Evolutionary conservation across 2,329 filamentous ascomycete genomes (phyloP).

Genomic region (Knoxdaviesia proteae): DNA sequence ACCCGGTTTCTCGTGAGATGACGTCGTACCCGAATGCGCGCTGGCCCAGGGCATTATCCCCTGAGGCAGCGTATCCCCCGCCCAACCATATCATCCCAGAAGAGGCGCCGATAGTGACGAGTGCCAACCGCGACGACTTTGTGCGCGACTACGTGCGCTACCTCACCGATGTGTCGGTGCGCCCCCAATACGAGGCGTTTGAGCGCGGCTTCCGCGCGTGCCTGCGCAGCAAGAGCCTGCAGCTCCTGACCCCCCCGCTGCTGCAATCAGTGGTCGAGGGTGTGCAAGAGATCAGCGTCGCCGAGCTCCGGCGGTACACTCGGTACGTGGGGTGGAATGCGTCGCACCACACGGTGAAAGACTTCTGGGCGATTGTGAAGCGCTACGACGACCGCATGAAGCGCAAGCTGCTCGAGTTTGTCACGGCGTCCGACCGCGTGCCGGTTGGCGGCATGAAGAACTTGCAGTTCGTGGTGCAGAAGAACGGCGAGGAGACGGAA

Average conservation of each 20-base stretch:
- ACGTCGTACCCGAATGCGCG: conserved; percentile 9
- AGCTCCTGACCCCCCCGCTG: conserved; percentile 47
- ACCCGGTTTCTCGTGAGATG: conserved; percentile 37
- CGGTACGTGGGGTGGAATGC: conserved; percentile 68
- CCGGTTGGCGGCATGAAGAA: conserved; percentile 71
- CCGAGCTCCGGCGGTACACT: conserved; percentile 47
- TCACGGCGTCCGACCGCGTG: conserved; percentile 78
- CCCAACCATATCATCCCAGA: conserved; percentile 6
- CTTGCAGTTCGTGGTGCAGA: conserved; percentile 66
- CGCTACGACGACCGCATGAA: conserved; percentile 47
- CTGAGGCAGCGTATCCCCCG: conserved; percentile 19
- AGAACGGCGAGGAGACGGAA: conserved; percentile 43
- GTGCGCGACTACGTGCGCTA: conserved; percentile 71
- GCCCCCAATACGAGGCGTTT: conserved; percentile 63
- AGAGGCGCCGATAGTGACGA: conserved; percentile 57
- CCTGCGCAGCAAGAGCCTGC: conserved; percentile 47
- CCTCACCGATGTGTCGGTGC: conserved; percentile 58
- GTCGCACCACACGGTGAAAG: conserved; percentile 44
- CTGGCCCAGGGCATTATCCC: conserved; percentile 24
- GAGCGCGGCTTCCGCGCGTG: conserved; percentile 60
- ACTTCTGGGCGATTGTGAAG: conserved; percentile 72
- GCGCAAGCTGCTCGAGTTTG: conserved; percentile 68
- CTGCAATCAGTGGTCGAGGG: conserved; percentile 72
- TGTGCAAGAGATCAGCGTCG: conserved; percentile 56
- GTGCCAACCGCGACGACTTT: conserved; percentile 56